Conservation (phyloP, 768 basidiomycete genomes). For the Tricholoma matsutake region DNA sequence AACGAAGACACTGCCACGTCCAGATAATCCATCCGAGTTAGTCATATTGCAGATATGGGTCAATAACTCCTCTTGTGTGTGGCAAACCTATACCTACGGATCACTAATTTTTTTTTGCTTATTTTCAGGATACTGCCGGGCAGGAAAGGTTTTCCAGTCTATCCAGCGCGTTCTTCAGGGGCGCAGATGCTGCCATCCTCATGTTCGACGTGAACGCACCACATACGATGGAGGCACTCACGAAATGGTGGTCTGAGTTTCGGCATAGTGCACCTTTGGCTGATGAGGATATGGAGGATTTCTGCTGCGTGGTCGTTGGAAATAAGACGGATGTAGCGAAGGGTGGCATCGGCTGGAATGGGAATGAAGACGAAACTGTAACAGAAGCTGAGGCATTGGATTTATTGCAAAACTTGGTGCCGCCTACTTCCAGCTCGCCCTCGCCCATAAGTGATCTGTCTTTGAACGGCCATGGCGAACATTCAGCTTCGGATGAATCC, state of each 20-base stretch:
- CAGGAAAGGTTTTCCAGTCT: conserved; percentile 86
- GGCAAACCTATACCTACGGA: background rate
- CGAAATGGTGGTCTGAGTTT: conserved; percentile 82
- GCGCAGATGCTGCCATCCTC: conserved; percentile 77
- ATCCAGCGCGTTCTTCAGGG: conserved; percentile 80
- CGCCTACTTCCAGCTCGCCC: conserved; percentile 26
- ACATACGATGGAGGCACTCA: conserved; percentile 54
- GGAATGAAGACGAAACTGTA: conserved; percentile 18
- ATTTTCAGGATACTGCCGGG: conserved; percentile 72
- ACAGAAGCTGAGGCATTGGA: conserved; percentile 42
- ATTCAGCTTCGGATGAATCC: no score
- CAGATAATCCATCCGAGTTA: conserved; percentile 47
- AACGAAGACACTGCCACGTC: conserved; percentile 66
- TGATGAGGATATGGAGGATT: conserved; percentile 59
- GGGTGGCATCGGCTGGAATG: conserved; percentile 14
- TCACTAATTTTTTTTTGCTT: background rate
- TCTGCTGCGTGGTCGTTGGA: conserved; percentile 74
- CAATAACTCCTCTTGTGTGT: conserved; percentile 10
- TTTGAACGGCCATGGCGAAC: background rate
- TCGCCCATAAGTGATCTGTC: conserved; percentile 12
- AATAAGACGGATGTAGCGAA: conserved; percentile 68
- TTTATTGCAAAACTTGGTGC: conserved; percentile 59
- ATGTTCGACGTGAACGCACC: conserved; percentile 78
- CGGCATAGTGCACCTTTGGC: conserved; percentile 58
- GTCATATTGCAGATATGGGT: conserved; percentile 68